Base-by-base conservation (phyloP, 2,329 filamentous ascomycete genomes). In the Helicocarpus griseus region DNA sequence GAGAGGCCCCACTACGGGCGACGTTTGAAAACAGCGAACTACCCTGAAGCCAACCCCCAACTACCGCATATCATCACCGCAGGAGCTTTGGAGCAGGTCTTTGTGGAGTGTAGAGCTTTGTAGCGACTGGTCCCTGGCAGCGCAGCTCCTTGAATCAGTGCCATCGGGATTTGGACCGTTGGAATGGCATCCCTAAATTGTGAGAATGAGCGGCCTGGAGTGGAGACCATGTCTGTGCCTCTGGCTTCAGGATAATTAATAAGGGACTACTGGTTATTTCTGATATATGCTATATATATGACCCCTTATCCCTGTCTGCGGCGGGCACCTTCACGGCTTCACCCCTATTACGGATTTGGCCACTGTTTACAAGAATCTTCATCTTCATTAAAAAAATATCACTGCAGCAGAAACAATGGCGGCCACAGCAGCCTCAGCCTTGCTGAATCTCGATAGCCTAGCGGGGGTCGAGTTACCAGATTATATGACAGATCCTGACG, bases 401-500 rank as follows among this genome's bases (percentile, higher is more conserved):
- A n/a, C n/a, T n/a, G n/a, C n/a, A n/a, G n/a, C n/a, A n/a, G n/a
- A n/a, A n/a, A n/a, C n/a, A n/a, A n/a, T n/a, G n/a, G n/a, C n/a
- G n/a, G n/a, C n/a, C n/a, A n/a, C n/a, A n/a, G n/a, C n/a, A n/a
- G n/a, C n/a, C n/a, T n/a, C n/a, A n/a, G n/a, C n/a, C n/a, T n/a
- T n/a, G n/a, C n/a, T 35, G n/a, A 35, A 35, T 14, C 31, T 35
- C 9, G 31, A 35, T 14, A 35, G 31, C 31, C 31, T 35, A 14
- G n/a, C 9, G 31, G 31, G 31, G 31, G 31, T 35, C 9, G 31
- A 35, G 9, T 11, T 41, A 22, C 79, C 81, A 21, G 80, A 83
- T 63, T 83, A 81, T 57, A 70, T 82, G 50, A 71, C 76, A 17
- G 75, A 80, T 56, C 74, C 78, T 0, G 75, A 83, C 61, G 79